These are phyloP conservation scores for Macrophomina phaseolina DNA, from an alignment of 2,329 filamentous ascomycete species.

Conservation along the genomic window DNA sequence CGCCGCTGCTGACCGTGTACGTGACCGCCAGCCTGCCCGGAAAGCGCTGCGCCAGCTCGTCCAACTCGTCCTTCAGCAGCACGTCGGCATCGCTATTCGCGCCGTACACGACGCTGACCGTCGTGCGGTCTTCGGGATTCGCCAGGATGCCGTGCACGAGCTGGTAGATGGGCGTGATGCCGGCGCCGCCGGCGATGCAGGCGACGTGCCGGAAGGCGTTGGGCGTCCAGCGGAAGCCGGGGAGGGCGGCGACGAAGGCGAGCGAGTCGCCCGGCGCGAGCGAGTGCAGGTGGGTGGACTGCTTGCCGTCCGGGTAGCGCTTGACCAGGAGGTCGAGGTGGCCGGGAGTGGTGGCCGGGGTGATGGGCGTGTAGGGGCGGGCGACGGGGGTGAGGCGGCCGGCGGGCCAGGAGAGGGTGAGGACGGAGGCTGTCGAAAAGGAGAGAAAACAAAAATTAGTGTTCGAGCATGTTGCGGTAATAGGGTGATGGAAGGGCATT, in stretches of 20 bases:
- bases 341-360: conserved; percentile 59
- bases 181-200: conserved; percentile 72
- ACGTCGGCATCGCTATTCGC: conserved; percentile 70
- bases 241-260: conserved; percentile 62
- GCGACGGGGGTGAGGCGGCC: conserved; percentile 64
- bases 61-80: conserved; percentile 62
- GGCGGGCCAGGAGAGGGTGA: conserved; percentile 65
- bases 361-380: conserved; percentile 71
- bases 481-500: not conserved
- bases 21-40: conserved; percentile 63
- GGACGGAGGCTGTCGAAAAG: conserved; percentile 55
- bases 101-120: conserved; percentile 69
- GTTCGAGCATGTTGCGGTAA: not conserved
- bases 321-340: conserved; percentile 70
- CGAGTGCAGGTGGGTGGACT: conserved; percentile 69
- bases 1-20: conserved; percentile 62
- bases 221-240: conserved; percentile 58
- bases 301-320: conserved; percentile 69
- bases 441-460: not conserved
- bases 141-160: conserved; percentile 66
- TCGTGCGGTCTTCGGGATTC: conserved; percentile 66
- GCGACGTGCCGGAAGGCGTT: conserved; percentile 79
- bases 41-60: conserved; percentile 54
- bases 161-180: conserved; percentile 74
- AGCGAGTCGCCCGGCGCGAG: conserved; percentile 67